phyloP scores from a whole-genome alignment of 2,329 filamentous ascomycete species.

The Fusarium verticillioides region DNA sequence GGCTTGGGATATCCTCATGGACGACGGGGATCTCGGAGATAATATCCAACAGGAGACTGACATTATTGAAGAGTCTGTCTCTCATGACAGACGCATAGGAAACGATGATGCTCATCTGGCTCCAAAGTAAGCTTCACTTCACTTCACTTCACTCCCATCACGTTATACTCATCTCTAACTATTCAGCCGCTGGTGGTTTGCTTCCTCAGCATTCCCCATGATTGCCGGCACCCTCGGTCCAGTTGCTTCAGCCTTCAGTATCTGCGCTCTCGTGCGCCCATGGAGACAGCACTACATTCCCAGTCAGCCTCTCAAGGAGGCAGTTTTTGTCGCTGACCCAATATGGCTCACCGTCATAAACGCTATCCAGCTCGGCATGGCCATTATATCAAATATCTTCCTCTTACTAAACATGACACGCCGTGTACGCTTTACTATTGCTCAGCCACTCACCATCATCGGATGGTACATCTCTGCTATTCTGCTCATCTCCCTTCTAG shows the following conservation, averaged over 20 bases:
- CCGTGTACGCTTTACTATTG: slow-evolving; percentile 81
- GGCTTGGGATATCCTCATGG: slow-evolving; percentile 47
- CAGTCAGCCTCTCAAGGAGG: slow-evolving; percentile 59
- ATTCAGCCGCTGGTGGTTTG: slow-evolving; percentile 70
- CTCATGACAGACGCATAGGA: slow-evolving; percentile 45
- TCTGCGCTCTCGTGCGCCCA: slow-evolving; percentile 82
- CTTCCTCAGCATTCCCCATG: slow-evolving; percentile 76
- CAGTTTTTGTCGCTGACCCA: slow-evolving; percentile 72
- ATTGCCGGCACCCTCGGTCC: slow-evolving; percentile 87
- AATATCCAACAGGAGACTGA: slow-evolving; percentile 51
- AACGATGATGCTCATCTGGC: slow-evolving; percentile 57
- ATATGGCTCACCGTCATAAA: slow-evolving; percentile 81
- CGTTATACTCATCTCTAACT: background rate
- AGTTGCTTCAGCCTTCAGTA: slow-evolving; percentile 87
- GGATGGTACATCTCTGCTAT: slow-evolving; percentile 78
- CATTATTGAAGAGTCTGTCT: slow-evolving; percentile 40
- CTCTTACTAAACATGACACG: slow-evolving; percentile 89
- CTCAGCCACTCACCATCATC: slow-evolving; percentile 84
- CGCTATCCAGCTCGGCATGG: slow-evolving; percentile 78
- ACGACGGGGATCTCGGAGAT: slow-evolving; percentile 54
- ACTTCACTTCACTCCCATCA: background rate
- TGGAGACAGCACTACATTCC: slow-evolving; percentile 74
- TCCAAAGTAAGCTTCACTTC: slow-evolving; percentile 52
- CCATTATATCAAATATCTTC: slow-evolving; percentile 82
- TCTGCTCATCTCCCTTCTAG: slow-evolving; percentile 73